Evolutionary conservation across 2,329 filamentous ascomycete genomes (phyloP).

Genomic region (Aureobasidium sp.): DNA sequence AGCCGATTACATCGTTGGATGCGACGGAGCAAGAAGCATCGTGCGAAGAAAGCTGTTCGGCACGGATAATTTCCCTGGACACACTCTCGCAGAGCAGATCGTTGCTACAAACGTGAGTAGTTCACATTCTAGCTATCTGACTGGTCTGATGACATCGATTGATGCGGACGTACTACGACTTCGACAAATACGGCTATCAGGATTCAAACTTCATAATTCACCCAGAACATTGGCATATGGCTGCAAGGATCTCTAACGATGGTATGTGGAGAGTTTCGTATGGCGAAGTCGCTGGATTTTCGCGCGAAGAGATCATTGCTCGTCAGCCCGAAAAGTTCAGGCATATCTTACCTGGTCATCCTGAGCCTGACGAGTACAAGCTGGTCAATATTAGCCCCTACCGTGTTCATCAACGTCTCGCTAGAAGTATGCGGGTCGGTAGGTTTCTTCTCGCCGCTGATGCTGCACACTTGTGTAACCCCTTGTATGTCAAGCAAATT

Average conservation of each 20-base stretch:
- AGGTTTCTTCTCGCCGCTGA: background rate
- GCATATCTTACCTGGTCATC: background rate
- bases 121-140: too few relatives aligned
- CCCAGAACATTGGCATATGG: constrained; percentile 23
- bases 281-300: constrained; percentile 25
- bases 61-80: background rate
- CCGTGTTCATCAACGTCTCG: background rate
- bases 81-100: background rate
- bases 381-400: background rate
- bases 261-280: constrained; percentile 34
- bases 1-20: background rate
- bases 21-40: background rate
- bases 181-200: constrained; percentile 2
- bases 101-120: background rate
- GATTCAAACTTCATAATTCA: constrained; percentile 14
- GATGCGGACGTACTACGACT: background rate
- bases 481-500: background rate
- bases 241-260: constrained; percentile 20
- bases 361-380: background rate
- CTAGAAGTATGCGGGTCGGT: background rate
- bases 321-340: background rate
- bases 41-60: background rate
- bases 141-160: background rate
- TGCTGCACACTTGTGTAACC: background rate
- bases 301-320: constrained; percentile 15